Conservation (phyloP, 257 asterid genomes). For the Sherardia arvensis region DNA sequence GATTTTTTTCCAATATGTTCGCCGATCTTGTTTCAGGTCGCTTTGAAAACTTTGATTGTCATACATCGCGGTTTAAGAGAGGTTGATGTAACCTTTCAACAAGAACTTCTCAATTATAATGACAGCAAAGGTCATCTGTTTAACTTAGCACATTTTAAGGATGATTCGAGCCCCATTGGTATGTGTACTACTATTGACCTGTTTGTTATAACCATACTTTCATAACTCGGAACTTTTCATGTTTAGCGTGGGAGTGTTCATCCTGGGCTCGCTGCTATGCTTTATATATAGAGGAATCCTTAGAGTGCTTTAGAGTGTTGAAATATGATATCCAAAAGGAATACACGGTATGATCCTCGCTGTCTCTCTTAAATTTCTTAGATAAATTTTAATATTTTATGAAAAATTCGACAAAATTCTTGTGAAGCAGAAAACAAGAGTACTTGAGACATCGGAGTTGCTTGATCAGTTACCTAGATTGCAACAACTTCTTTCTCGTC, state of each 20-base stretch:
- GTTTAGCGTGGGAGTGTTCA: conserved; percentile 67
- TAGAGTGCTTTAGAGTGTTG: conserved; percentile 55
- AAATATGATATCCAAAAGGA: conserved; percentile 63
- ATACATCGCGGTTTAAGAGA: conserved; percentile 80
- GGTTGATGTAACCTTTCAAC: conserved; percentile 59
- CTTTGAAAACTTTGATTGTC: conserved; percentile 64
- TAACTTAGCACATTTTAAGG: conserved; percentile 62
- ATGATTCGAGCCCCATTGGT: conserved; percentile 63
- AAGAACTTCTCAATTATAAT: conserved; percentile 48
- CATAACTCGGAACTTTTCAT: conserved; percentile 17
- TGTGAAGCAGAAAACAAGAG: conserved; percentile 48
- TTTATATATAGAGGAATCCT: conserved; percentile 65
- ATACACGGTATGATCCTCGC: conserved; percentile 26
- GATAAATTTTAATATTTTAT: background rate
- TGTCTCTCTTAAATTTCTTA: background rate
- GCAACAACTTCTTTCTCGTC: conserved; percentile 73
- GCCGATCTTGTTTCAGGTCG: conserved; percentile 42
- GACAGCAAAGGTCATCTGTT: conserved; percentile 43
- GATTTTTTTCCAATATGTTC: background rate
- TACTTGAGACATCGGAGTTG: conserved; percentile 40
- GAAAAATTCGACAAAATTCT: background rate
- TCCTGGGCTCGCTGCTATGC: conserved; percentile 63
- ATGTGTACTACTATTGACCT: conserved; percentile 12
- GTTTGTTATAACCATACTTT: conserved; percentile 5
- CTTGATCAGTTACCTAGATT: conserved; percentile 55